phyloP scores from a whole-genome alignment of 805 yeast species.

The Scheffersomyces coipomensis region DNA sequence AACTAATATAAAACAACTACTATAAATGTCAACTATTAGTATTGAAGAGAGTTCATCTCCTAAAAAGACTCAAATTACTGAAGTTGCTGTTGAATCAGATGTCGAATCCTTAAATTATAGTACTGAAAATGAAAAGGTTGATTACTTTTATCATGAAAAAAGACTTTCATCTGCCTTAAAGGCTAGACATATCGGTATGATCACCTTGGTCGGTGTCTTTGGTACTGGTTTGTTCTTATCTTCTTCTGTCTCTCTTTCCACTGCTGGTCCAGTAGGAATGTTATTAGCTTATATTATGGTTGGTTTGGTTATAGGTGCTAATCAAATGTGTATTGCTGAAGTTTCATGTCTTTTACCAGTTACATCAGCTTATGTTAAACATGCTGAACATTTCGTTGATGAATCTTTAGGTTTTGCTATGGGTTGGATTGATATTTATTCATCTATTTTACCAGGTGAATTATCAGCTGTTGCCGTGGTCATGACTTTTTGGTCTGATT shows the following conservation, averaged over 20 bases:
- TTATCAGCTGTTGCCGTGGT: constrained; percentile 46
- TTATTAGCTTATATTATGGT: constrained; percentile 48
- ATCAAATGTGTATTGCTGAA: constrained; percentile 40
- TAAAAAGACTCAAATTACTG: background rate
- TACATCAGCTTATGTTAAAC: constrained; percentile 33
- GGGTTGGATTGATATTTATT: constrained; percentile 44
- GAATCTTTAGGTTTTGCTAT: constrained; percentile 46
- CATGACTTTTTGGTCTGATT: constrained; percentile 43
- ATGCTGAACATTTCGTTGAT: constrained; percentile 38
- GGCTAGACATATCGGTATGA: constrained; percentile 19
- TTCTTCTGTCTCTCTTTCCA: constrained; percentile 47
- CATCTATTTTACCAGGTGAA: constrained; percentile 35
- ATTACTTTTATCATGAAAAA: constrained; percentile 14
- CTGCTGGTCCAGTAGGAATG: constrained; percentile 44
- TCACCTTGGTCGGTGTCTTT: constrained; percentile 25
- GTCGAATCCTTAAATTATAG: background rate
- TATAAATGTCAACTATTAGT: too few relatives aligned
- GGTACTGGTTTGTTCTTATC: constrained; percentile 59
- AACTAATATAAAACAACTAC: too few relatives aligned
- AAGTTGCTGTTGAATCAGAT: background rate
- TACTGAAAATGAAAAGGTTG: background rate
- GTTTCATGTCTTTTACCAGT: constrained; percentile 35
- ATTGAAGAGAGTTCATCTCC: too few relatives aligned
- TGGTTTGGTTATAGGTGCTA: constrained; percentile 41
- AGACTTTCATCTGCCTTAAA: constrained; percentile 12